A percentile compares a stretch with the other conserved stretches of the same genome.
Conservation (phyloP, 805 yeast genomes). For the Teunomyces stri region DNA sequence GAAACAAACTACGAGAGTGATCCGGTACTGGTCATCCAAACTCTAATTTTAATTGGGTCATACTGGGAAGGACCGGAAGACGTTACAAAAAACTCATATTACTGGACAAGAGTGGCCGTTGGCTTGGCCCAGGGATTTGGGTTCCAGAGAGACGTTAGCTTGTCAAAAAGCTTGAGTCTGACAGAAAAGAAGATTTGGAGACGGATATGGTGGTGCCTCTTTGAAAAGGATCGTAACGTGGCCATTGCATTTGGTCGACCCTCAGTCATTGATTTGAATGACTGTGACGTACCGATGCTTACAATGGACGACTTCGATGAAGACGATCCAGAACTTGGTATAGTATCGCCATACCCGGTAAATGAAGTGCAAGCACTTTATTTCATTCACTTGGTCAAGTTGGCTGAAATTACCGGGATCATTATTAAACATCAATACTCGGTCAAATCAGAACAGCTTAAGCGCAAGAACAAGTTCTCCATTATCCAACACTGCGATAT, state of each 20-base stretch:
- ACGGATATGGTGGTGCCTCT: slow-evolving; percentile 76
- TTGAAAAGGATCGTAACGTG: slow-evolving; percentile 65
- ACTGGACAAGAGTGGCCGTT: slow-evolving; percentile 69
- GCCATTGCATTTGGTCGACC: slow-evolving; percentile 79
- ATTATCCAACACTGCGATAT: slow-evolving; percentile 67
- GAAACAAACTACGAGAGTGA: slow-evolving; percentile 70
- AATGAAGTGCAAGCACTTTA: slow-evolving; percentile 51
- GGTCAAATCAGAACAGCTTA: slow-evolving; percentile 60
- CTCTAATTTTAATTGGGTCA: slow-evolving; percentile 59
- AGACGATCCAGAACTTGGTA: slow-evolving; percentile 39
- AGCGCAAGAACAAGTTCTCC: slow-evolving; percentile 40
- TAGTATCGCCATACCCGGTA: slow-evolving; percentile 43
- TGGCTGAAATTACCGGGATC: slow-evolving; percentile 69
- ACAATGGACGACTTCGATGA: slow-evolving; percentile 62
- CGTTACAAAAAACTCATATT: slow-evolving; percentile 61
- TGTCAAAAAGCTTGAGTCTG: slow-evolving; percentile 37
- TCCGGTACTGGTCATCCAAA: slow-evolving; percentile 58
- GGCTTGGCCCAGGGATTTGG: slow-evolving; percentile 76
- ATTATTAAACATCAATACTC: slow-evolving; percentile 68
- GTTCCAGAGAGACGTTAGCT: slow-evolving; percentile 57
- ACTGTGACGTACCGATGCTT: slow-evolving; percentile 75
- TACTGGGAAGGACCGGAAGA: slow-evolving; percentile 76
- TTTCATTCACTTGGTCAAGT: slow-evolving; percentile 60
- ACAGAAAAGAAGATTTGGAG: slow-evolving; percentile 51
- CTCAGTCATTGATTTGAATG: slow-evolving; percentile 61